Percentiles rank a stretch among this genome's conserved stretches.
phyloP scores from a whole-genome alignment of 2,329 filamentous ascomycete species.

The Fusarium oxysporum region DNA sequence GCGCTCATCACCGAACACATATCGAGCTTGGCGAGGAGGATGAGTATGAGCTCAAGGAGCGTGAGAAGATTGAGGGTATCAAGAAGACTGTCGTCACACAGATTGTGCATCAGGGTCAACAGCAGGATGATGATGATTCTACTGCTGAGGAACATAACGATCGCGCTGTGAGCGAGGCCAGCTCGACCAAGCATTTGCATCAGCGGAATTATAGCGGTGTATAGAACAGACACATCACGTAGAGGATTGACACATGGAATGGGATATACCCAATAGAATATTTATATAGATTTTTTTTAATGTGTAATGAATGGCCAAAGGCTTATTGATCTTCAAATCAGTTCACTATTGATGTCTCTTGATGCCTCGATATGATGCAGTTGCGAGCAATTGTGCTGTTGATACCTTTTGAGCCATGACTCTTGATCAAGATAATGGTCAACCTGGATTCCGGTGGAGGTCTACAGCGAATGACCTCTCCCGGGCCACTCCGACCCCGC shows the following conservation, averaged over 20 bases:
- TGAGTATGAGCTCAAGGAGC: constrained; percentile 38
- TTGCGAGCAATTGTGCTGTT: fast-evolving
- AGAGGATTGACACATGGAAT: background rate
- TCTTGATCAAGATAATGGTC: background rate
- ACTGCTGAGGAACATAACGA: constrained; percentile 40
- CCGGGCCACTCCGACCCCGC: background rate
- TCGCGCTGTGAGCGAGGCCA: constrained; percentile 39
- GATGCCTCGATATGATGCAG: fast-evolving
- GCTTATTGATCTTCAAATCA: background rate
- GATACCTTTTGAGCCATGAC: fast-evolving
- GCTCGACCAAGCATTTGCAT: constrained; percentile 41
- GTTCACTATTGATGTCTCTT: fast-evolving
- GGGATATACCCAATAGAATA: background rate
- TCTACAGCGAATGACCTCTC: background rate
- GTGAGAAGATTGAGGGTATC: constrained; percentile 42
- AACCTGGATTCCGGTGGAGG: fast-evolving
- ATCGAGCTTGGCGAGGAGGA: constrained; percentile 47
- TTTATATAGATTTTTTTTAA: constrained; percentile 26
- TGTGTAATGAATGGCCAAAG: constrained; percentile 19
- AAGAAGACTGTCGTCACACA: constrained; percentile 44
- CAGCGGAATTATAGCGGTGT: constrained; percentile 19
- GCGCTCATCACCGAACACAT: constrained; percentile 38
- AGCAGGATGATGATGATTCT: constrained; percentile 25
- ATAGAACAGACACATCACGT: background rate
- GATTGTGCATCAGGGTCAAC: constrained; percentile 13